Evolutionary conservation across 441 rosid species (phyloP).

Genomic region (Manihot esculenta): DNA sequence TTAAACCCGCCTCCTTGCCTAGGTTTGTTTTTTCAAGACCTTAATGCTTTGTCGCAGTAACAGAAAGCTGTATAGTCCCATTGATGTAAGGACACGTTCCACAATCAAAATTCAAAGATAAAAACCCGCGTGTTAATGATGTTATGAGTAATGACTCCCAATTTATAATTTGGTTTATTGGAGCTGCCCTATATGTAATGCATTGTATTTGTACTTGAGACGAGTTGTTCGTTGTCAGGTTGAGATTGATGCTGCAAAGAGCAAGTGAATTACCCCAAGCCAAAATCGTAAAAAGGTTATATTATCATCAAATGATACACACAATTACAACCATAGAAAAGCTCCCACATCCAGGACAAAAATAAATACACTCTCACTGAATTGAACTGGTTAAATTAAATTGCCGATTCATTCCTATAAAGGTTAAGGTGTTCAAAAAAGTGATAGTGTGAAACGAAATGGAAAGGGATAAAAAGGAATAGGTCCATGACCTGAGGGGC

Average conservation of each 20-base stretch:
- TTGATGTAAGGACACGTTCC: slow-evolving; percentile 27
- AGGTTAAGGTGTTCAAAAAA: neutral
- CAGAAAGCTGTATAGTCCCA: slow-evolving; percentile 33
- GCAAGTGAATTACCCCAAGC: neutral
- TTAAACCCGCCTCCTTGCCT: neutral
- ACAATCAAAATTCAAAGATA: slow-evolving; percentile 26
- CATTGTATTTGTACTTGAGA: neutral
- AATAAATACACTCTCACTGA: slow-evolving; percentile 1
- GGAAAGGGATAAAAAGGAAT: neutral
- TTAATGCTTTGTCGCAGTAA: slow-evolving; percentile 26
- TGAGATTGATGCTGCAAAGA: neutral
- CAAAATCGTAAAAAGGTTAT: neutral
- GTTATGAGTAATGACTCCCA: neutral
- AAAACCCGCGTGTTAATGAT: slow-evolving; percentile 6
- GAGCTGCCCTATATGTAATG: neutral
- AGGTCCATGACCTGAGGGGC: neutral
- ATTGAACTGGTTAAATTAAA: neutral
- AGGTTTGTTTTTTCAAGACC: slow-evolving; percentile 12
- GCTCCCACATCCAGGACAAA: neutral
- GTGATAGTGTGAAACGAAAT: neutral
- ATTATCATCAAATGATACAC: slow-evolving; percentile 15
- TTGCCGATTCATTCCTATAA: slow-evolving; percentile 14
- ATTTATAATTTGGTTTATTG: neutral
- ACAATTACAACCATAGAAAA: slow-evolving; percentile 7
- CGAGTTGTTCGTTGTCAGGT: neutral